Evolutionary conservation across 257 asterid species (phyloP).

Genomic region (Linderniella brevidens): DNA sequence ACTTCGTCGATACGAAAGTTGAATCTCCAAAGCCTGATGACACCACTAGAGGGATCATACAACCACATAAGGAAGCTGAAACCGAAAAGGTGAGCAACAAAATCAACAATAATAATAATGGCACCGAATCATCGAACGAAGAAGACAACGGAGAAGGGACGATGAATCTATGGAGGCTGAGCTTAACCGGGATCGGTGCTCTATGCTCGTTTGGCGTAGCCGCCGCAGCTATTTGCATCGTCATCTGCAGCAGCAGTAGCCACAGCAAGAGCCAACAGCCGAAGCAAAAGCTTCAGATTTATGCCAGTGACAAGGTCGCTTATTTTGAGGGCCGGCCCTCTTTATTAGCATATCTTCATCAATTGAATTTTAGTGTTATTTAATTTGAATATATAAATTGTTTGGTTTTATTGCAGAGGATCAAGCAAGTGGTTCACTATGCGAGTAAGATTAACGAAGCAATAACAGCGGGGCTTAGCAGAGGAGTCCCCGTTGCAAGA

Average conservation of each 20-base stretch:
- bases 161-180: slow-evolving; percentile 29
- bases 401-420: slow-evolving; percentile 13
- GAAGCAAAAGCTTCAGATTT: slow-evolving; percentile 24
- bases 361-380: not conserved
- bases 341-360: slow-evolving; percentile 5
- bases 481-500: slow-evolving; percentile 12
- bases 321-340: too few species aligned
- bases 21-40: too few species aligned
- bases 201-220: slow-evolving; percentile 41
- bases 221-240: slow-evolving; percentile 27
- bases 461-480: slow-evolving; percentile 22
- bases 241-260: slow-evolving; percentile 15
- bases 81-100: too few species aligned
- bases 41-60: too few species aligned
- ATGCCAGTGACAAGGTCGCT: slow-evolving; percentile 18
- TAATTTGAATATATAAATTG: not conserved
- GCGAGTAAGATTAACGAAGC: slow-evolving; percentile 27
- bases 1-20: too few species aligned
- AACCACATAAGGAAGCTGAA: too few species aligned
- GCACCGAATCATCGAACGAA: not conserved
- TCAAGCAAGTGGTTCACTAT: slow-evolving; percentile 23
- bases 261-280: slow-evolving; percentile 18
- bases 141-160: slow-evolving; percentile 10
- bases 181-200: slow-evolving; percentile 41
- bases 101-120: too few species aligned